Percentiles rank a stretch among this genome's conserved stretches.
Evolutionary conservation across 805 yeast genomes (phyloP).

Genomic region (Candida silvatica): DNA sequence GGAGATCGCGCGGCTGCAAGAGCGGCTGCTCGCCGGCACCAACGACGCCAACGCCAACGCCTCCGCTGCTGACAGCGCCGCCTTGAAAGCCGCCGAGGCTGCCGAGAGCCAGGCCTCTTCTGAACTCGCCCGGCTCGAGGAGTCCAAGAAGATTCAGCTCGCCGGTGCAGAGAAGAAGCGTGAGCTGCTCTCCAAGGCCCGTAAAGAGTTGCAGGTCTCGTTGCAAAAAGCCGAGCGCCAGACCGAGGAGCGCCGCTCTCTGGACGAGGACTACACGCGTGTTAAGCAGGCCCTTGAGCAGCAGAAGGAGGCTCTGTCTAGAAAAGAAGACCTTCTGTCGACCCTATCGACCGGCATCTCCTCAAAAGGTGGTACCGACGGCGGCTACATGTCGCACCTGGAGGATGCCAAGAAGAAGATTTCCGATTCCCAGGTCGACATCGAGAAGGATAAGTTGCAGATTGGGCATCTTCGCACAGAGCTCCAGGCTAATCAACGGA

Average conservation of each 20-base stretch:
- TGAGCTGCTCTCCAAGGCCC: conserved; percentile 23
- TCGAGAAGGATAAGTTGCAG: conserved; percentile 53
- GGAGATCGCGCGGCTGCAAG: conserved; percentile 52
- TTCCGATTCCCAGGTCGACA: conserved; percentile 42
- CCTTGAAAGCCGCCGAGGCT: conserved; percentile 52
- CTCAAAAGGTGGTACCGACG: conserved; percentile 63
- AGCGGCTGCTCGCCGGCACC: conserved; percentile 51
- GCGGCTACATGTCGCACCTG: conserved; percentile 71
- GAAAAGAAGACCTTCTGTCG: conserved; percentile 72
- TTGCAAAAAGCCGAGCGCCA: conserved; percentile 20
- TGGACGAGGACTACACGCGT: conserved; percentile 36
- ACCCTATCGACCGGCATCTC: conserved; percentile 87
- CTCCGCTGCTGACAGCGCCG: conserved; percentile 48
- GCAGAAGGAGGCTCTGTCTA: conserved; percentile 38
- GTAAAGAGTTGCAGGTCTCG: conserved; percentile 23
- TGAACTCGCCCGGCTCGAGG: conserved; percentile 56
- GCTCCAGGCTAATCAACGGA: conserved; percentile 33
- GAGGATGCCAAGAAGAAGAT: conserved; percentile 50
- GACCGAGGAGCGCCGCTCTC: conserved; percentile 24
- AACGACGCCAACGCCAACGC: conserved; percentile 47
- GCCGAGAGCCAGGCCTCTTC: conserved; percentile 50
- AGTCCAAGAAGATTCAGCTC: conserved; percentile 48
- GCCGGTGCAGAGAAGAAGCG: conserved; percentile 53
- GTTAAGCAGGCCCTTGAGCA: conserved; percentile 35
- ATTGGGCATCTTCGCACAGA: conserved; percentile 50